These are phyloP conservation scores for Schrenkiella parvula DNA, from an alignment of 345 rosid species.

Conservation along the genomic window DNA sequence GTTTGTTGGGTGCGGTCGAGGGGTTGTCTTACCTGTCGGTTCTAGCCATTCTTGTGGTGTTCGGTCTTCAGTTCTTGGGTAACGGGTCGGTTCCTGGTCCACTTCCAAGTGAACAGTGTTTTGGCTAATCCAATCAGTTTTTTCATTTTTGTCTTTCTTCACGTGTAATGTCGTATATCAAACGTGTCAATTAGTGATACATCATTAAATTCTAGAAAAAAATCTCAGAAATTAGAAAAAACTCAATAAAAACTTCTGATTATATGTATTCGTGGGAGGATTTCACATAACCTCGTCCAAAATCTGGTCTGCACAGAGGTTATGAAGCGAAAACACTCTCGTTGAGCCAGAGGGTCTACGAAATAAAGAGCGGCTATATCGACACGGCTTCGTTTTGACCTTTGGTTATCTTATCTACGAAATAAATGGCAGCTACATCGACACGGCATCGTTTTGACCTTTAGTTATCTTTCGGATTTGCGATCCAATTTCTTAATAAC, in stretches of 20 bases:
- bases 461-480: neutral
- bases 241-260: neutral
- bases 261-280: too few relatives aligned
- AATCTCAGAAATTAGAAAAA: neutral
- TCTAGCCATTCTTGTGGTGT: slow-evolving; percentile 63
- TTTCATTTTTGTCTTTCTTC: neutral
- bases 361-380: too few relatives aligned
- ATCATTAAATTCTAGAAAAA: too few relatives aligned
- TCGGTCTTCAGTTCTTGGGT: slow-evolving; percentile 62
- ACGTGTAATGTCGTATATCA: neutral
- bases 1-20: slow-evolving; percentile 79
- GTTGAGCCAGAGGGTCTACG: neutral
- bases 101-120: slow-evolving; percentile 79
- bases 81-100: slow-evolving; percentile 80
- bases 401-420: too few relatives aligned
- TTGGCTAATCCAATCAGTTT: slow-evolving; percentile 50
- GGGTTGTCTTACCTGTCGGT: slow-evolving; percentile 67
- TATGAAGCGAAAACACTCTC: neutral
- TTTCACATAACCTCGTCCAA: too few relatives aligned
- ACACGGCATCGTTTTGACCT: neutral
- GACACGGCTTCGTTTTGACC: too few relatives aligned
- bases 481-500: neutral
- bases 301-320: too few relatives aligned
- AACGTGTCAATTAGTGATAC: neutral
- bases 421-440: neutral